These are phyloP conservation scores for Poteriospumella lacustris DNA, from an alignment of 108 stramenopile genomes.

Conservation along the genomic window DNA sequence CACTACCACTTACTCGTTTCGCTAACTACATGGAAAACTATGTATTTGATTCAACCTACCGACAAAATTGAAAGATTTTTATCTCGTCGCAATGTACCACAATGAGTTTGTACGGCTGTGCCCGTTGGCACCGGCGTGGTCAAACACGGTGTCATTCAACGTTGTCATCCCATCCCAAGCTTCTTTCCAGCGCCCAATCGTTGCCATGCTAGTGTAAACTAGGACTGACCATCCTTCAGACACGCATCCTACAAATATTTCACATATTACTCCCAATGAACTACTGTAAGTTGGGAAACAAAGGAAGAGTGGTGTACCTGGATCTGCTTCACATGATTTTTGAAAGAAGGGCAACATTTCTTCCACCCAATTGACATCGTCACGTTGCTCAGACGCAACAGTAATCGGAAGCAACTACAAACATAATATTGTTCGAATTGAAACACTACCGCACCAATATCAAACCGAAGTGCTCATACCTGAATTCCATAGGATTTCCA, in stretches of 20 bases:
- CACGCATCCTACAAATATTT: not conserved
- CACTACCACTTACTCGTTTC: no score
- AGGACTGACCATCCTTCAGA: slow-evolving; percentile 41
- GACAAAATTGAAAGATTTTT: no score
- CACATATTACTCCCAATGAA: not conserved
- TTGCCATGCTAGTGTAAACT: slow-evolving; percentile 35
- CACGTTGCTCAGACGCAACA: slow-evolving; percentile 62
- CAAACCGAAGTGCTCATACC: not conserved
- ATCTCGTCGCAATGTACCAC: slow-evolving; percentile 48
- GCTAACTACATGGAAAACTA: no score
- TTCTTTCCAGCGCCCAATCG: slow-evolving; percentile 32
- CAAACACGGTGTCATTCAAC: slow-evolving; percentile 33
- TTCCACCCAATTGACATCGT: slow-evolving; percentile 67
- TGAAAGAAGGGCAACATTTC: slow-evolving; percentile 69
- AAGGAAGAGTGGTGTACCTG: slow-evolving; percentile 44
- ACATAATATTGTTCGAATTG: slow-evolving; percentile 54
- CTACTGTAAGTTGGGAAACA: not conserved
- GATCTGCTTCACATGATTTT: slow-evolving; percentile 52
- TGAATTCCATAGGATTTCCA: slow-evolving; percentile 32
- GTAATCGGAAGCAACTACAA: slow-evolving; percentile 30
- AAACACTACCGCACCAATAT: slow-evolving; percentile 28
- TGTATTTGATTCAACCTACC: no score
- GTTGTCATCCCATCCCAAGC: slow-evolving; percentile 32
- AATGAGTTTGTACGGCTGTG: slow-evolving; percentile 45
- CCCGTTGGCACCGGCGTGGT: slow-evolving; percentile 46